phyloP scores from a whole-genome alignment of 2,329 filamentous ascomycete genomes.

The Fusarium subtropicale region DNA sequence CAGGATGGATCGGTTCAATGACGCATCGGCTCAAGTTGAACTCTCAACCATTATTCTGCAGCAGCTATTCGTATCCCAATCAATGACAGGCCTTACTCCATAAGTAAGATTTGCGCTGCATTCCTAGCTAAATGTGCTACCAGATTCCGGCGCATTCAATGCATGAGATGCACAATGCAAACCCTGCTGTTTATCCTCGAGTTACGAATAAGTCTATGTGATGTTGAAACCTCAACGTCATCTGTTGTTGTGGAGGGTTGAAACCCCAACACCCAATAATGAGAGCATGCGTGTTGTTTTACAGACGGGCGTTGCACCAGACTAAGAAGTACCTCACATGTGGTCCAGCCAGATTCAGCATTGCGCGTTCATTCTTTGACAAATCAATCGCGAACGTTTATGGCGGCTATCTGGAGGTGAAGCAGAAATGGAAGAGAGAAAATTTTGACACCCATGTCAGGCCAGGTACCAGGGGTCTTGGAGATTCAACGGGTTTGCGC shows the following conservation, averaged over 20 bases:
- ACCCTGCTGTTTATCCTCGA: constrained; percentile 7
- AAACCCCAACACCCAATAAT: constrained; percentile 27
- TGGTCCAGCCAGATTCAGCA: constrained; percentile 7
- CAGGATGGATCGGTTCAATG: constrained; percentile 26
- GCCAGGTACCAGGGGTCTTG: constrained; percentile 24
- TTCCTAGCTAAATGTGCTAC: constrained; percentile 5
- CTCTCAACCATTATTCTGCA: constrained; percentile 8
- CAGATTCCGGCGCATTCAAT: constrained; percentile 14
- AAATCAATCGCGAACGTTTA: constrained; percentile 23
- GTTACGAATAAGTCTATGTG: constrained; percentile 3
- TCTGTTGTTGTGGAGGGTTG: constrained; percentile 25
- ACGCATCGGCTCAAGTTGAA: constrained; percentile 21
- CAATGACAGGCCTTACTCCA: constrained; percentile 5
- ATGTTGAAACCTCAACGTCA: constrained; percentile 23
- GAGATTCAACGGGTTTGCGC: constrained; percentile 34
- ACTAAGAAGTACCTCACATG: not conserved
- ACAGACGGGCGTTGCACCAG: constrained; percentile 4
- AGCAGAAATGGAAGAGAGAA: not conserved
- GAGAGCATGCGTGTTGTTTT: constrained; percentile 9
- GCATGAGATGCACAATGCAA: constrained; percentile 29
- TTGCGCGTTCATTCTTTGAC: constrained; percentile 26
- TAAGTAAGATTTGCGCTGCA: constrained; percentile 17
- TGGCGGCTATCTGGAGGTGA: constrained; percentile 25
- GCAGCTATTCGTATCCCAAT: not conserved
- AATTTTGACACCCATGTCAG: constrained; percentile 10